Percentiles rank a stretch among this genome's conserved stretches.
phyloP scores from a whole-genome alignment of 805 yeast species.

The Ogataea naganishii region DNA sequence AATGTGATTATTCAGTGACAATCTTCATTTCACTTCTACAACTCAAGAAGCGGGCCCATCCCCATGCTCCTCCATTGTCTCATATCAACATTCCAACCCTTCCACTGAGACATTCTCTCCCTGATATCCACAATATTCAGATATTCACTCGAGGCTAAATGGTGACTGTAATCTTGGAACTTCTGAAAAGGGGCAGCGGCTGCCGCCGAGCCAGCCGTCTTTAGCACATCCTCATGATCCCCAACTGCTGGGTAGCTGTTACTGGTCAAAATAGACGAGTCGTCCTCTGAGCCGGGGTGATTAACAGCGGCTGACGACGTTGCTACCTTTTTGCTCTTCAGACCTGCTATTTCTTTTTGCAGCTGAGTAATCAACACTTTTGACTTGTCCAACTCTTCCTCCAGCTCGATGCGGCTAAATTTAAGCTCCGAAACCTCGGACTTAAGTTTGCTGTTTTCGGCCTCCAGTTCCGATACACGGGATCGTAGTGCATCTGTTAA shows the following conservation, averaged over 20 bases:
- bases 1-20: no score
- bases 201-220: conserved; percentile 14
- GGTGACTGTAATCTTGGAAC: conserved; percentile 6
- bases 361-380: no score
- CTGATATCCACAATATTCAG: conserved; percentile 46
- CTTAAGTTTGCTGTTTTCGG: conserved; percentile 5
- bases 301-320: conserved; percentile 9
- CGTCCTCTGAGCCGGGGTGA: conserved; percentile 5
- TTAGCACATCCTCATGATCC: not conserved
- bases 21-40: no score
- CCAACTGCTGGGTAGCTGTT: no score
- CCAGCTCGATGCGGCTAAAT: conserved; percentile 21
- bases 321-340: conserved; percentile 19
- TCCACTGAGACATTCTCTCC: conserved; percentile 63
- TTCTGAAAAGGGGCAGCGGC: conserved; percentile 12
- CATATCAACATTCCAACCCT: conserved; percentile 84
- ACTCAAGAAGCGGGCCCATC: conserved; percentile 50
- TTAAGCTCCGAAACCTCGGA: conserved; percentile 18
- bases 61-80: conserved; percentile 69
- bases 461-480: no score
- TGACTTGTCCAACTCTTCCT: conserved; percentile 27
- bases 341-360: conserved; percentile 23
- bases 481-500: conserved; percentile 4
- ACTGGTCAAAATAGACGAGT: no score
- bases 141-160: conserved; percentile 21